Conservation (phyloP, 2,329 filamentous ascomycete species). For the Macrophomina pseudophaseolina region DNA sequence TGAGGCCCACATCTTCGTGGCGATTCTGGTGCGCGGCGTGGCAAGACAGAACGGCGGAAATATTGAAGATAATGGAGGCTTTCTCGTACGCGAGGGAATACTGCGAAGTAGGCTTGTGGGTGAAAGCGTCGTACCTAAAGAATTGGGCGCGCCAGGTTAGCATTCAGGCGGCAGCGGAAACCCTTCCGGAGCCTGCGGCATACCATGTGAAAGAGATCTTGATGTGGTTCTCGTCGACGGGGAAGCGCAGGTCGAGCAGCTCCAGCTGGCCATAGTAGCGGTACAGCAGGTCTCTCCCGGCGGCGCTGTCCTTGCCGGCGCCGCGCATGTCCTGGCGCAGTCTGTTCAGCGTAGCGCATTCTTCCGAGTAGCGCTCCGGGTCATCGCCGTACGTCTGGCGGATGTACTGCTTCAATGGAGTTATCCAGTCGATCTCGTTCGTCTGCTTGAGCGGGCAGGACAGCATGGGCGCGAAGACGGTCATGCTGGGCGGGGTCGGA, state of each 20-base stretch:
- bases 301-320: conserved; percentile 93
- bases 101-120: conserved; percentile 94
- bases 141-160: not conserved
- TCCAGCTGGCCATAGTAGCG: conserved; percentile 98
- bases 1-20: conserved; percentile 88
- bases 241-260: conserved; percentile 90
- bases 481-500: conserved; percentile 33
- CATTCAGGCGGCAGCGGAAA: not conserved
- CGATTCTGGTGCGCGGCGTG: conserved; percentile 93
- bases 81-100: conserved; percentile 98
- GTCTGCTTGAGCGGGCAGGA: conserved; percentile 90
- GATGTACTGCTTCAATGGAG: conserved; percentile 91
- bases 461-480: conserved; percentile 84
- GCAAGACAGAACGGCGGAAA: conserved; percentile 93
- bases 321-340: conserved; percentile 98
- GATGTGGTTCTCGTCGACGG: conserved; percentile 98
- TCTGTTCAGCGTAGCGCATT: conserved; percentile 92
- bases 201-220: conserved; percentile 99
- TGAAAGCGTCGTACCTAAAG: conserved; percentile 96
- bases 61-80: conserved; percentile 99
- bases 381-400: conserved; percentile 94
- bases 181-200: conserved; percentile 28
- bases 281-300: conserved; percentile 90
- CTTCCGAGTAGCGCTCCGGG: conserved; percentile 91
- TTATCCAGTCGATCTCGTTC: conserved; percentile 98